phyloP scores from a whole-genome alignment of 1,284 basidiomycete species.

The Ceratorhiza oryzae-sativae region DNA sequence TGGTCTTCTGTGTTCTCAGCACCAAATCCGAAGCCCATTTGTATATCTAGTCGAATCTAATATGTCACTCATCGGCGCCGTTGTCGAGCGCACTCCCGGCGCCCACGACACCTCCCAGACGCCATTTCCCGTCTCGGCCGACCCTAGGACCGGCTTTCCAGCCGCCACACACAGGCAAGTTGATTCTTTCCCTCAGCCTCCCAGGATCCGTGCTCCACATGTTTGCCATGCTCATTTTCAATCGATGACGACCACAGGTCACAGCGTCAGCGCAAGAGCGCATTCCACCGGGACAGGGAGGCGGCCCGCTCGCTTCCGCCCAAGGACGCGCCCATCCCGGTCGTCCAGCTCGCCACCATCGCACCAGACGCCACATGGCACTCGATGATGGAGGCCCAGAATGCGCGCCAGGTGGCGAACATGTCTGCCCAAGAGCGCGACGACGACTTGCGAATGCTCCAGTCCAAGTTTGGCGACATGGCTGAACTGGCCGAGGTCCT shows the following conservation, averaged over 20 bases:
- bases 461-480: conserved; percentile 72
- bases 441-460: conserved; percentile 65
- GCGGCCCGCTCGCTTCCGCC: conserved; percentile 19
- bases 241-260: conserved; percentile 9
- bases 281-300: conserved; percentile 39
- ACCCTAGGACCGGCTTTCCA: conserved; percentile 43
- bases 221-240: neutral
- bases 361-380: conserved; percentile 51
- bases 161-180: conserved; percentile 39
- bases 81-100: conserved; percentile 36
- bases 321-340: conserved; percentile 21
- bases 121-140: conserved; percentile 34
- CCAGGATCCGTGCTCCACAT: neutral
- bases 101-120: conserved; percentile 22
- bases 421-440: conserved; percentile 69
- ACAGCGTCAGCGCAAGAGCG: conserved; percentile 40
- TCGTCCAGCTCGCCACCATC: conserved; percentile 4
- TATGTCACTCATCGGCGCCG: conserved; percentile 38
- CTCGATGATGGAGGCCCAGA: conserved; percentile 60
- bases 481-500: conserved; percentile 67
- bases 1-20: conserved; percentile 11
- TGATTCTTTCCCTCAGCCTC: neutral
- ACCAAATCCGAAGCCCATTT: neutral
- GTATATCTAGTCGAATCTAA: neutral
- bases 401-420: conserved; percentile 58